Conservation (phyloP, 1,139 yeast species). For the Candida gigantensis region DNA sequence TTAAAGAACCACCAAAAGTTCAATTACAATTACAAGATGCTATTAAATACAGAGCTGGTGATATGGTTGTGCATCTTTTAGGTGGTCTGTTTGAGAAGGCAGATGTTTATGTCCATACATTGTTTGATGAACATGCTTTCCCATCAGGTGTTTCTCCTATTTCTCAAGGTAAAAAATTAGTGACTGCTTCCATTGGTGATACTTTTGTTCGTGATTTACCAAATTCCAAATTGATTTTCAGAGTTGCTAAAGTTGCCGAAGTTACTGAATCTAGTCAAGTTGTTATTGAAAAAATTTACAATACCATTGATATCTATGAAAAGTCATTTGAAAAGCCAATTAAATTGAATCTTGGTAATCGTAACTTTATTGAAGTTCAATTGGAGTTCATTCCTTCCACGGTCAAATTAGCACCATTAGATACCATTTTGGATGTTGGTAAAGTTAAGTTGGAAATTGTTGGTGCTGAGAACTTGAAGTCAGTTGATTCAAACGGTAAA, state of each 20-base stretch:
- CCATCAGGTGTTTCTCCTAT: slow-evolving; percentile 59
- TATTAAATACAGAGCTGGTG: slow-evolving; percentile 60
- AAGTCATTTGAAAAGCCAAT: slow-evolving; percentile 49
- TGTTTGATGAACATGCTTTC: slow-evolving; percentile 63
- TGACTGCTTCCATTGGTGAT: slow-evolving; percentile 48
- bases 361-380: slow-evolving; percentile 45
- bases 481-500: slow-evolving; percentile 72
- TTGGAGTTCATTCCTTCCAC: slow-evolving; percentile 64
- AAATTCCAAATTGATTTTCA: slow-evolving; percentile 55
- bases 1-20: slow-evolving; percentile 45
- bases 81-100: slow-evolving; percentile 50
- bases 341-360: slow-evolving; percentile 45
- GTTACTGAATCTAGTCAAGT: slow-evolving; percentile 52
- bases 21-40: slow-evolving; percentile 55
- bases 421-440: slow-evolving; percentile 71
- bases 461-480: slow-evolving; percentile 50
- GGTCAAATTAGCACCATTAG: slow-evolving; percentile 54
- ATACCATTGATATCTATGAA: slow-evolving; percentile 55
- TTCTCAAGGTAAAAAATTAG: slow-evolving; percentile 40
- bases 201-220: slow-evolving; percentile 70
- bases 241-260: slow-evolving; percentile 54
- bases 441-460: slow-evolving; percentile 54
- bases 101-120: slow-evolving; percentile 54
- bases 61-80: slow-evolving; percentile 52
- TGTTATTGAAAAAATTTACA: slow-evolving; percentile 46